Percentiles rank a stretch among this genome's conserved stretches.
Conservation (phyloP, 75 land plant species). For the Chamaecyparis obtusa region DNA sequence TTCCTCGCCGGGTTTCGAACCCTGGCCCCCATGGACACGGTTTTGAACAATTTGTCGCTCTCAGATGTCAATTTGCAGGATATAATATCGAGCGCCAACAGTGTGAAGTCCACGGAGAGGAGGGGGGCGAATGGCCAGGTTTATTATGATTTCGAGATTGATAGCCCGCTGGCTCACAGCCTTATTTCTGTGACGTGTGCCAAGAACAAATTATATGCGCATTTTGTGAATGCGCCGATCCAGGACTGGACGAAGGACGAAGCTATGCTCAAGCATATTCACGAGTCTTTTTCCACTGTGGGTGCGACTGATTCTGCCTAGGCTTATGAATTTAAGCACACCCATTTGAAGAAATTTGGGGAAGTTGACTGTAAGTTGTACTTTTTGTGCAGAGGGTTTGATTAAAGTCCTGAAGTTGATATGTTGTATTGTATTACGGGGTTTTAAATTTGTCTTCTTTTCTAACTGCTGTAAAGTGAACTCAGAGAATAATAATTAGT, state of each 20-base stretch:
- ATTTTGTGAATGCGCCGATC: constrained; percentile 87
- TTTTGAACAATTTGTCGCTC: constrained; percentile 77
- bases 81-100: constrained; percentile 64
- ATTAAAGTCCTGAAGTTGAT: not conserved
- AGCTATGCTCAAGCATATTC: constrained; percentile 68
- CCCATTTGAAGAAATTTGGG: not conserved
- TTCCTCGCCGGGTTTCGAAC: constrained; percentile 78
- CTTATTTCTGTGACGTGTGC: constrained; percentile 93
- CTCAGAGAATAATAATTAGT: not conserved
- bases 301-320: constrained; percentile 3
- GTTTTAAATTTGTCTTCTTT: not conserved
- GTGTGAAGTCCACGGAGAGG: constrained; percentile 58
- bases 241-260: constrained; percentile 82
- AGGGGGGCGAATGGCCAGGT: constrained; percentile 74
- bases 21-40: constrained; percentile 73
- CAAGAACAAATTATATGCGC: constrained; percentile 94
- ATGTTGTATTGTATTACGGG: not conserved
- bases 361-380: not conserved
- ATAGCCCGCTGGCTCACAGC: constrained; percentile 80
- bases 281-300: constrained; percentile 84
- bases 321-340: not conserved
- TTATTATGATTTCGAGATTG: constrained; percentile 90
- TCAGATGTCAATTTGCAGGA: constrained; percentile 92
- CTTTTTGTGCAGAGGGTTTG: not conserved
- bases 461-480: not conserved